phyloP scores from a whole-genome alignment of 2,329 filamentous ascomycete genomes.

The Penicillium sp. region DNA sequence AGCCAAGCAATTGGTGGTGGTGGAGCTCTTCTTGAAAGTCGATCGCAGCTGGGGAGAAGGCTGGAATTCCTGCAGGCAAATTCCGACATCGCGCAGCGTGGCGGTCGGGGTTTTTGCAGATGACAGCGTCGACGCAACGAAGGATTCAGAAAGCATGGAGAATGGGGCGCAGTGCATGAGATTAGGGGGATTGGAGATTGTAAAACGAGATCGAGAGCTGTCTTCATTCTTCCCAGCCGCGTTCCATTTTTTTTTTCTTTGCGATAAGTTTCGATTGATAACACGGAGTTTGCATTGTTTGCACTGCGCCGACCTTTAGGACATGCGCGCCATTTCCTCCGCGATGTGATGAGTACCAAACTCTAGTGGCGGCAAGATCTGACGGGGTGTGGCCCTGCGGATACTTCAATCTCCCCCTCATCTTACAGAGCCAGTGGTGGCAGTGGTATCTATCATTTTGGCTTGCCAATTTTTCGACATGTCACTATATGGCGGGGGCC shows the following conservation, averaged over 20 bases:
- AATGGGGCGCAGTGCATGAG: constrained; percentile 21
- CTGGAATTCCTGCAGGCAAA: constrained; percentile 81
- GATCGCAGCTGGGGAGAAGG: constrained; percentile 73
- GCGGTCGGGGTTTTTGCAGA: constrained; percentile 47
- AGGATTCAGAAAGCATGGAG: constrained; percentile 52
- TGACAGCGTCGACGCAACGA: constrained; percentile 48
- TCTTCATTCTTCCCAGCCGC: constrained; percentile 18
- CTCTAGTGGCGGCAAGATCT: constrained; percentile 9
- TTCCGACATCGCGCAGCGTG: constrained; percentile 73
- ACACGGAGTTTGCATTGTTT: constrained; percentile 39
- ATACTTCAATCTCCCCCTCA: constrained; percentile 10
- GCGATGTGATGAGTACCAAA: constrained; percentile 20
- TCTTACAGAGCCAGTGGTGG: background rate
- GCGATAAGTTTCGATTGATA: constrained; percentile 31
- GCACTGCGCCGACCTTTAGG: constrained; percentile 7
- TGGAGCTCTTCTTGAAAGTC: constrained; percentile 89
- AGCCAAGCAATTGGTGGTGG: constrained; percentile 75
- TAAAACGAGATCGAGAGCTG: constrained; percentile 7
- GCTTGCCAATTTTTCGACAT: constrained; percentile 15
- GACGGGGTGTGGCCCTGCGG: constrained; percentile 1
- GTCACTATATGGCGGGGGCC: constrained; percentile 6
- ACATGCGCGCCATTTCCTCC: constrained; percentile 6
- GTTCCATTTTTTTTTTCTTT: constrained; percentile 20
- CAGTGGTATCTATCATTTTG: constrained; percentile 11
- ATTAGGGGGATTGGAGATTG: constrained; percentile 11